Evolutionary conservation across 352 stramenopile species (phyloP).

Genomic region (Pythium dissimile): DNA sequence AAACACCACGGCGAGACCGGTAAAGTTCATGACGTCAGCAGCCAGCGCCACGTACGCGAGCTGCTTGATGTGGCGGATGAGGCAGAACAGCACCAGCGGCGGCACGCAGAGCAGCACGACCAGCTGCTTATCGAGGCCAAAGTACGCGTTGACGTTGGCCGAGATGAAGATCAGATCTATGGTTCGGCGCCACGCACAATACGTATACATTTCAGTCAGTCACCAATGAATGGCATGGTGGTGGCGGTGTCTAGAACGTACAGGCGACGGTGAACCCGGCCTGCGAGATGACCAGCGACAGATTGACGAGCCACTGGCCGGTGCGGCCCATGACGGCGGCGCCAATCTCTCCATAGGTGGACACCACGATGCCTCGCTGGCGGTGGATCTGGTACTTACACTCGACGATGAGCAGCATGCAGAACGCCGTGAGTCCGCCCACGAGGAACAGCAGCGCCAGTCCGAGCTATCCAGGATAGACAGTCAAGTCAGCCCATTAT

Average conservation of each 20-base stretch:
- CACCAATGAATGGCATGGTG: neutral
- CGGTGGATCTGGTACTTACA: conserved; percentile 31
- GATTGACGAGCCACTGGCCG: conserved; percentile 59
- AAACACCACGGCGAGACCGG: conserved; percentile 64
- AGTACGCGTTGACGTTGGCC: conserved; percentile 61
- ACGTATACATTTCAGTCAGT: no score
- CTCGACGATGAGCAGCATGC: conserved; percentile 30
- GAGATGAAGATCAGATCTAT: conserved; percentile 82
- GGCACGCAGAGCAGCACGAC: conserved; percentile 33
- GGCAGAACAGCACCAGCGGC: conserved; percentile 43
- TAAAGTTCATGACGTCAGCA: conserved; percentile 73
- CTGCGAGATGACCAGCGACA: conserved; percentile 61
- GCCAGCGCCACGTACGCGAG: conserved; percentile 70
- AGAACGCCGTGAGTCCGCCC: conserved; percentile 25
- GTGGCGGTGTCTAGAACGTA: neutral
- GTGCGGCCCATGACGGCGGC: conserved; percentile 37
- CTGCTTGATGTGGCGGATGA: conserved; percentile 65
- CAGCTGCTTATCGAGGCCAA: conserved; percentile 25
- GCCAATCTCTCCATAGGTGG: conserved; percentile 60
- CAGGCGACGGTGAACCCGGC: conserved; percentile 66
- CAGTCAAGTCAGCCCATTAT: neutral
- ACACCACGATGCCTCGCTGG: conserved; percentile 9
- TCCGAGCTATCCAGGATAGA: conserved; percentile 15
- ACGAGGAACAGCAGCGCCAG: conserved; percentile 16
- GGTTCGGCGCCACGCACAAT: neutral